Evolutionary conservation across 495 filamentous ascomycete genomes (phyloP).

Genomic region (Beverwykella pulmonaria): DNA sequence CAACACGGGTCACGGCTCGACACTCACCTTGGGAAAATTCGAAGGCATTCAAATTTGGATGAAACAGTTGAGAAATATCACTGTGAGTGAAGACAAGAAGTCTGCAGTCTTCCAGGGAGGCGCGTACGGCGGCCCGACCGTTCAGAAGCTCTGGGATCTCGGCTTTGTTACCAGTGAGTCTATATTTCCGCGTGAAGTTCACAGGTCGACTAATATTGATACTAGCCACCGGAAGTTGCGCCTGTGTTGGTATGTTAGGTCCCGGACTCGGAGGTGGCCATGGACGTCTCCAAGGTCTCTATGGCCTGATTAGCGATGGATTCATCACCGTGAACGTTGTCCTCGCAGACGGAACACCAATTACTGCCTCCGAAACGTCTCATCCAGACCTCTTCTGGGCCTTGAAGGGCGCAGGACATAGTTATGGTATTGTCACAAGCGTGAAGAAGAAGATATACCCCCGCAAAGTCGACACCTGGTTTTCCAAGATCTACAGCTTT

Average conservation of each 20-base stretch:
- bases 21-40: constrained; percentile 1
- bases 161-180: constrained; percentile 14
- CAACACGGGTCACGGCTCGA: not conserved
- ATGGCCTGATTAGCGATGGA: not conserved
- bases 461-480: constrained; percentile 40
- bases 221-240: constrained; percentile 5
- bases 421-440: constrained; percentile 46
- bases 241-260: constrained; percentile 3
- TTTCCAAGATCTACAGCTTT: constrained; percentile 54
- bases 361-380: not conserved
- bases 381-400: constrained; percentile 17
- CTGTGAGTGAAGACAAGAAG: not conserved
- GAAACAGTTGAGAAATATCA: not conserved
- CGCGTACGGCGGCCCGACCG: not conserved
- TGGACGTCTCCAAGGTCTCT: constrained; percentile 7
- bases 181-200: not conserved
- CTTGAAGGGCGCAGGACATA: constrained; percentile 40
- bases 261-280: constrained; percentile 16
- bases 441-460: constrained; percentile 39
- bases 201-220: constrained; percentile 25
- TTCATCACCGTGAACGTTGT: constrained; percentile 5
- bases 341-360: constrained; percentile 5
- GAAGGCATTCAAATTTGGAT: constrained; percentile 16
- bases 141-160: not conserved
- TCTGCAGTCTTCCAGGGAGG: constrained; percentile 4